Conservation (phyloP, 169 alveolate species). For the Eimeria tenella region DNA sequence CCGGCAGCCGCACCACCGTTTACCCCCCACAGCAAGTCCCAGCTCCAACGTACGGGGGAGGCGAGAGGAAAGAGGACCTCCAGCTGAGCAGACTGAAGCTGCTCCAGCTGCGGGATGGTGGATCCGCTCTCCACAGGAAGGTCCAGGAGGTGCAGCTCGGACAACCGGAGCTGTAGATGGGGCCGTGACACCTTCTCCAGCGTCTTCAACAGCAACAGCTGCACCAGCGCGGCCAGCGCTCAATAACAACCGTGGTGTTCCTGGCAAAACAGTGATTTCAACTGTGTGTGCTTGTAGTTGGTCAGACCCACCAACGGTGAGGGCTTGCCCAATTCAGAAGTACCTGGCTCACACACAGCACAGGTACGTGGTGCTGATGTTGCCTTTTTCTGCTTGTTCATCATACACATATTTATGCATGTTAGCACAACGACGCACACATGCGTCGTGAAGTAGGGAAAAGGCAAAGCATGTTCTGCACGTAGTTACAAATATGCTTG, state of each 20-base stretch:
- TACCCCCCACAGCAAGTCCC: neutral
- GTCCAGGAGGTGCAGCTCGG: too few species aligned
- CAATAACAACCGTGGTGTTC: neutral
- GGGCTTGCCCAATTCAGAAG: slow-evolving; percentile 38
- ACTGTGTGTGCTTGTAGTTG: slow-evolving; percentile 19
- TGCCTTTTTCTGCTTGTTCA: neutral
- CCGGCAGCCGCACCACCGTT: neutral
- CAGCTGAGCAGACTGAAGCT: neutral
- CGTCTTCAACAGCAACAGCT: neutral
- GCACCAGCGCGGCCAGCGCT: neutral
- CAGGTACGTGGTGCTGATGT: neutral
- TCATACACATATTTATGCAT: too few species aligned
- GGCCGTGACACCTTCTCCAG: neutral
- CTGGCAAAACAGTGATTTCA: neutral
- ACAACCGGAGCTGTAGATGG: neutral
- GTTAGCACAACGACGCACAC: neutral
- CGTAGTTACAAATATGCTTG: too few species aligned
- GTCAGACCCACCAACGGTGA: slow-evolving; percentile 15
- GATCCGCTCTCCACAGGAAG: too few species aligned
- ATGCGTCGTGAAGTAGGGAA: neutral
- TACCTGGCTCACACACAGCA: slow-evolving; percentile 46
- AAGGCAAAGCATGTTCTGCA: too few species aligned
- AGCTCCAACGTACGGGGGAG: neutral
- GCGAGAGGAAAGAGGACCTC: neutral
- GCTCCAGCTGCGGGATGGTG: neutral